Percentiles rank a stretch among this genome's conserved stretches.
These are phyloP conservation scores for Trichoderma brevicompactum DNA, from an alignment of 2,329 filamentous ascomycete genomes.

Conservation along the genomic window DNA sequence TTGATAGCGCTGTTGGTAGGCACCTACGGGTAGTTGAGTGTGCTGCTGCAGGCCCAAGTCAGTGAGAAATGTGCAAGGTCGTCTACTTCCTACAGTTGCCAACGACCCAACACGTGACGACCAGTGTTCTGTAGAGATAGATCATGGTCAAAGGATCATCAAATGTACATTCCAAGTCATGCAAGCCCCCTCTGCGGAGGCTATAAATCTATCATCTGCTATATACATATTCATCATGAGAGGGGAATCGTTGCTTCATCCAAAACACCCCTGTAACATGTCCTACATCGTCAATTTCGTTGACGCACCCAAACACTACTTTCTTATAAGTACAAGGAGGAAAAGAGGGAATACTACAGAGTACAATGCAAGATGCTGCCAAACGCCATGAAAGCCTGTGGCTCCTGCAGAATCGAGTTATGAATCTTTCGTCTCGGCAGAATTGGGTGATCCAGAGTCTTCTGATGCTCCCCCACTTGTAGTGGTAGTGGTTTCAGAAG, in stretches of 20 bases:
- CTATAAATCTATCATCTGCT: not conserved
- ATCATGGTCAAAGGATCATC: not conserved
- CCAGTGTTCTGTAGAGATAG: not conserved
- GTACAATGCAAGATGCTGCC: not conserved
- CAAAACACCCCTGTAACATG: not conserved
- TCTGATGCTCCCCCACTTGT: not conserved
- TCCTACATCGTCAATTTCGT: not conserved
- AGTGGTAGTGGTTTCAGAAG: not conserved
- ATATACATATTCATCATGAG: not conserved
- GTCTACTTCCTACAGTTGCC: not conserved
- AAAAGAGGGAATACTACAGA: not conserved
- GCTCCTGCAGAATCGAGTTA: not conserved
- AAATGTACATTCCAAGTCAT: not conserved
- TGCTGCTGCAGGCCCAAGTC: too few relatives aligned
- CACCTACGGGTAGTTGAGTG: too few relatives aligned
- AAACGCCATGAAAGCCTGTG: not conserved
- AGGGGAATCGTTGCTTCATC: constrained; percentile 17
- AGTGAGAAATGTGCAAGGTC: not conserved
- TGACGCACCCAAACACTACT: not conserved
- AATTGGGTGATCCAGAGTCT: not conserved
- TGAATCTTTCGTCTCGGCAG: not conserved
- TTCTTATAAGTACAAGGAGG: not conserved
- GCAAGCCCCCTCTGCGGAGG: not conserved
- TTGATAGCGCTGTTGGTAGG: not conserved
- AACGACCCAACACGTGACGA: too few relatives aligned